Conservation (phyloP, 805 yeast genomes). For the Ogataea naganishii region DNA sequence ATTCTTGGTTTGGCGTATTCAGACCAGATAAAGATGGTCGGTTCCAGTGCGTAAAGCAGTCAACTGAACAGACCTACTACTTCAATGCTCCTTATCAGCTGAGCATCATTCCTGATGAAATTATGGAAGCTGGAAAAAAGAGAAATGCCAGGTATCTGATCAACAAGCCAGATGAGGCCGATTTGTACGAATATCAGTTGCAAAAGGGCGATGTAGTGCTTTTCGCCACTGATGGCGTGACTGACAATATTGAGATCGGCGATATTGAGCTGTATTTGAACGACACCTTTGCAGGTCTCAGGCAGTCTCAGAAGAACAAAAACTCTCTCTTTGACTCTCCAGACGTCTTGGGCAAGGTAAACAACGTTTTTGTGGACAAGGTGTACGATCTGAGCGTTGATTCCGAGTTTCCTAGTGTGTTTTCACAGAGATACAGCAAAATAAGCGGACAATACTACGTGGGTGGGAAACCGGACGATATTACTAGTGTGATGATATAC, state of each 20-base stretch:
- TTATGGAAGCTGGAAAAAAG: conserved; percentile 41
- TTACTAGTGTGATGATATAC: conserved; percentile 70
- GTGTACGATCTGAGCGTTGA: conserved; percentile 69
- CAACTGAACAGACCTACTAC: conserved; percentile 73
- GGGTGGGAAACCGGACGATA: conserved; percentile 96
- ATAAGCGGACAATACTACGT: conserved; percentile 59
- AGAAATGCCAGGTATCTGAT: conserved; percentile 58
- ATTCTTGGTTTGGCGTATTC: conserved; percentile 88
- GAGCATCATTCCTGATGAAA: conserved; percentile 67
- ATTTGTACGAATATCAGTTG: conserved; percentile 55
- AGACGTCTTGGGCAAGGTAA: conserved; percentile 33
- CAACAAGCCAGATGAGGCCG: conserved; percentile 65
- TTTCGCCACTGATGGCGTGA: conserved; percentile 90
- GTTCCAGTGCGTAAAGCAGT: conserved; percentile 47
- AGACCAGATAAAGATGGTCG: conserved; percentile 27
- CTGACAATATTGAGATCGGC: conserved; percentile 69
- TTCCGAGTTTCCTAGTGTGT: conserved; percentile 70
- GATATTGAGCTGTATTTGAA: conserved; percentile 65
- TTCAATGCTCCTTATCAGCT: conserved; percentile 92
- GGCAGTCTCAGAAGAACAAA: conserved; percentile 6
- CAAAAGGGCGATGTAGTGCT: conserved; percentile 66
- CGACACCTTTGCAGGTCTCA: conserved; percentile 34
- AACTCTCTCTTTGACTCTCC: not conserved
- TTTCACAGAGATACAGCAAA: conserved; percentile 67
- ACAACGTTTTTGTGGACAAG: conserved; percentile 50